Evolutionary conservation across 2,329 filamentous ascomycete species (phyloP).

Genomic region (Emergomyces africanus): DNA sequence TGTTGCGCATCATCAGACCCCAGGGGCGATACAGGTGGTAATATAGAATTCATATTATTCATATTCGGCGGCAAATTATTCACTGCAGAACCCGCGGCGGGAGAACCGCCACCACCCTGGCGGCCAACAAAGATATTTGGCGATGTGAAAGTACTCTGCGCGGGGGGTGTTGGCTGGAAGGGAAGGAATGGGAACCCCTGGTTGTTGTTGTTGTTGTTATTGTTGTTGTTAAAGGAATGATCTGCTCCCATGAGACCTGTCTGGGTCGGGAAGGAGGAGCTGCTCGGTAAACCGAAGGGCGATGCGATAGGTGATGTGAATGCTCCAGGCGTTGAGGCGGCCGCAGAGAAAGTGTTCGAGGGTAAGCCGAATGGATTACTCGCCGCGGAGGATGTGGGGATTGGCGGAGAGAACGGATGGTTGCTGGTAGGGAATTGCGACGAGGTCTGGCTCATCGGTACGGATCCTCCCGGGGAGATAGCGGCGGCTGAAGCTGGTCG

Average conservation of each 20-base stretch:
- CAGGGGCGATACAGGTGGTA: slow-evolving; percentile 55
- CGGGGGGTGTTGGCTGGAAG: slow-evolving; percentile 49
- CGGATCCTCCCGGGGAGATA: slow-evolving; percentile 52
- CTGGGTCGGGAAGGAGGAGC: slow-evolving; percentile 17
- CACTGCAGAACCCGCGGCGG: slow-evolving; percentile 41
- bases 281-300: slow-evolving; percentile 45
- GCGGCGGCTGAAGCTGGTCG: slow-evolving; percentile 45
- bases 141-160: slow-evolving; percentile 27
- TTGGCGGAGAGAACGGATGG: slow-evolving; percentile 69
- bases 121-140: slow-evolving; percentile 30
- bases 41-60: slow-evolving; percentile 34
- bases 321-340: slow-evolving; percentile 52
- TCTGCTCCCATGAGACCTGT: slow-evolving; percentile 42
- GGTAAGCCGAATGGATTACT: slow-evolving; percentile 52
- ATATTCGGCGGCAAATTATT: slow-evolving; percentile 14
- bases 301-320: slow-evolving; percentile 62
- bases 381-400: slow-evolving; percentile 64
- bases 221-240: slow-evolving; percentile 38
- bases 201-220: too few relatives aligned
- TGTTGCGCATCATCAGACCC: slow-evolving; percentile 37
- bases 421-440: slow-evolving; percentile 52
- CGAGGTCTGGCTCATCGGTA: slow-evolving; percentile 54
- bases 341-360: slow-evolving; percentile 50
- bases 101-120: slow-evolving; percentile 41
- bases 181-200: slow-evolving; percentile 56